Evolutionary conservation across 164 flowering plant genomes (phyloP), one percentile per base, ranked within the genome.

Genomic region (Stephania yunnanensis): DNA sequence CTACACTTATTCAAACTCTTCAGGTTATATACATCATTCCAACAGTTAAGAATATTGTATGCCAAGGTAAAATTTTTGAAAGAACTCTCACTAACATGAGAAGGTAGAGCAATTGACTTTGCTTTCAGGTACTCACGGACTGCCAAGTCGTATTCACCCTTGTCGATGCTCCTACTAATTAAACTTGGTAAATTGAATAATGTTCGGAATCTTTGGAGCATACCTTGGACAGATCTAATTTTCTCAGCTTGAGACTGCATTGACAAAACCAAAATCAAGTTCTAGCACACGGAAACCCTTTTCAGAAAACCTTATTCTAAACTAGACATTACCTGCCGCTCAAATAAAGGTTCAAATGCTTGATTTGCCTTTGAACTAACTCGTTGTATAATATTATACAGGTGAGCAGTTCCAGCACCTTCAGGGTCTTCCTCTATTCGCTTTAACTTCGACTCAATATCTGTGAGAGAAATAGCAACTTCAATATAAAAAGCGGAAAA

Each of bases 361-460:
- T 89, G 94, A 80, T 87, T 94, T 76, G 99, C 97, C 81, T 83
- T 79, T 65, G 88, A 84, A 77, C 81, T 89, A 52, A 96, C 97
- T 74, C 88, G 87, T 76, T 92, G 87, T 76, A 92, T 96, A 73
- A 78, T 81, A 65, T 85, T 89, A 77, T 74, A 90, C 80, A 96
- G 80, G 80, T 92, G 95, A 78, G 92, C 73, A 58, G 99, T 94
- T 76, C 99, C 99, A 25, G 97, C 85, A 76, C 99, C 99, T 86
- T 96, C 99, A 65, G 99, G 99, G 78, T 96, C 99, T 69, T 94
- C 98, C 85, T 96, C 99, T 79, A 96, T 96, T 63, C 98, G 86
- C 78, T 79, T 94, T 84, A 96, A 83, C 83, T 96, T 96, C 30
- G 98, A 91, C 81, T 96, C 91, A 68, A 96, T 96, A 82, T 96